Evolutionary conservation across 1,284 basidiomycete species (phyloP).

Genomic region (Apiotrichum gamsii): DNA sequence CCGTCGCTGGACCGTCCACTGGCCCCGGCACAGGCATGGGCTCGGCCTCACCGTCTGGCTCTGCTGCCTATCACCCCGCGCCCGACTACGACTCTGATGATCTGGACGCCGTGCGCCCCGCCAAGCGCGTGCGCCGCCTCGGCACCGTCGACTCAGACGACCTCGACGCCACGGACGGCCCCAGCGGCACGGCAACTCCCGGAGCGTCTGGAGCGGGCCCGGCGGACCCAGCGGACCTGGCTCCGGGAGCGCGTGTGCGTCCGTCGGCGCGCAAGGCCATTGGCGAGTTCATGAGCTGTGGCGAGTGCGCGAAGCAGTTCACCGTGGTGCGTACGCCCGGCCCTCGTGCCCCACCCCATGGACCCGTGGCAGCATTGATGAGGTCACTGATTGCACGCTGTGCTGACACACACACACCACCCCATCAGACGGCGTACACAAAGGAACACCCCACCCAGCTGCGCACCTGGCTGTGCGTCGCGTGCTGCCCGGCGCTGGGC

Average conservation of each 20-base stretch:
- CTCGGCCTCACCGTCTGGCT: too few species aligned
- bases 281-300: conserved; percentile 77
- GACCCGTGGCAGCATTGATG: background rate
- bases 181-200: conserved; percentile 19
- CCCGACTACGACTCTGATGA: conserved; percentile 16
- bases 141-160: conserved; percentile 58
- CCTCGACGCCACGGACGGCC: conserved; percentile 52
- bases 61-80: background rate
- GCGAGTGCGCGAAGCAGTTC: conserved; percentile 74
- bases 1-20: conserved; percentile 10
- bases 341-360: too few species aligned
- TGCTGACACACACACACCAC: too few species aligned
- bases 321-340: conserved; percentile 70
- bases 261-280: conserved; percentile 56
- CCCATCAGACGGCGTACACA: conserved; percentile 84
- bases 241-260: conserved; percentile 33
- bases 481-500: conserved; percentile 67
- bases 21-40: conserved; percentile 4
- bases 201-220: conserved; percentile 47
- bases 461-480: conserved; percentile 68
- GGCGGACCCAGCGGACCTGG: conserved; percentile 40
- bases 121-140: conserved; percentile 39
- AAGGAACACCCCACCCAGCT: conserved; percentile 57
- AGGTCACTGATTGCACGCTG: conserved; percentile 1
- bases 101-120: conserved; percentile 28